Conservation (phyloP, 306 rosid species). For the Phaseolus lunatus region DNA sequence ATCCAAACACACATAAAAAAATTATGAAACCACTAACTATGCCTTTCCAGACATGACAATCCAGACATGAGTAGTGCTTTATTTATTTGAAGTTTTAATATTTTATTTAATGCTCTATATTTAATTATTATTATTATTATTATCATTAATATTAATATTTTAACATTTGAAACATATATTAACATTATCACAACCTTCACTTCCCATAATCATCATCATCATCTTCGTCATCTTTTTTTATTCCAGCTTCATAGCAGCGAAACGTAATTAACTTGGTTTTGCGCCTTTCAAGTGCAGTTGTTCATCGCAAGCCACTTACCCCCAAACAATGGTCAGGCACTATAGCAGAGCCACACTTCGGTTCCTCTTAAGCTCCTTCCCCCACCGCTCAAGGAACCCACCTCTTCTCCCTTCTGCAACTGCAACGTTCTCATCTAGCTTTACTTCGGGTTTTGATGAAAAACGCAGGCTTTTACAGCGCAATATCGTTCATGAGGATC, state of each 20-base stretch:
- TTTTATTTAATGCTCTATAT: no score
- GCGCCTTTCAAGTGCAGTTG: neutral
- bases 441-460: slow-evolving; percentile 20
- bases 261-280: neutral
- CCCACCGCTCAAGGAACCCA: slow-evolving; percentile 41
- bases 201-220: no score
- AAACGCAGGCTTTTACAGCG: slow-evolving; percentile 19
- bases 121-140: no score
- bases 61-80: no score
- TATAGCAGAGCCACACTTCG: slow-evolving; percentile 53
- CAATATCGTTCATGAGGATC: slow-evolving; percentile 8
- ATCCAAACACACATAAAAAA: no score
- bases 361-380: slow-evolving; percentile 49
- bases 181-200: no score
- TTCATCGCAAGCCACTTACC: neutral
- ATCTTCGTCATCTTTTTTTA: no score
- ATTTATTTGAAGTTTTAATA: no score
- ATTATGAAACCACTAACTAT: no score
- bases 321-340: slow-evolving; percentile 54
- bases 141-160: no score
- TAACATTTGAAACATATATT: no score
- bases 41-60: no score
- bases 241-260: neutral
- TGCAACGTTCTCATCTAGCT: neutral
- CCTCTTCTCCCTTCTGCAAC: slow-evolving; percentile 33